phyloP scores from a whole-genome alignment of 441 rosid species.

The Bocquillonia castaneifolia region DNA sequence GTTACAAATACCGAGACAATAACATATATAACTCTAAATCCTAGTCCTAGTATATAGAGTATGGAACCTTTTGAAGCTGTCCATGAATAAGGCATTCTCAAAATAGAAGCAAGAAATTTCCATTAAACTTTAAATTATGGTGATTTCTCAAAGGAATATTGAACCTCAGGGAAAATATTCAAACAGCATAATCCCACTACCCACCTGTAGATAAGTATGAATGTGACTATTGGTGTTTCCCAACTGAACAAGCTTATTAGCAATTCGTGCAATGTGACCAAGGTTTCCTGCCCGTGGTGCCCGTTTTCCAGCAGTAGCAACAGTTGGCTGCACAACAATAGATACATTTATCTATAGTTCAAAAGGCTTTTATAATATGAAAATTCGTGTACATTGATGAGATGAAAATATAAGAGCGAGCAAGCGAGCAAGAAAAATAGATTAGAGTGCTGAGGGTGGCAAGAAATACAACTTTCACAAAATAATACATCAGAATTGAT shows the following conservation, averaged over 20 bases:
- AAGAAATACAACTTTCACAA: not conserved
- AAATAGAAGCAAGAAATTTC: not conserved
- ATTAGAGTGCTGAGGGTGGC: not conserved
- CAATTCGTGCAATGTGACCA: slow-evolving; percentile 79
- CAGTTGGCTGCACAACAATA: slow-evolving; percentile 61
- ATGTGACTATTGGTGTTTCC: slow-evolving; percentile 53
- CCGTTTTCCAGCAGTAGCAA: slow-evolving; percentile 61
- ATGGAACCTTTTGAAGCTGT: not conserved
- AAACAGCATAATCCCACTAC: slow-evolving; percentile 18
- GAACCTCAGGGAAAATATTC: not conserved
- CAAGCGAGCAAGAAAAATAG: not conserved
- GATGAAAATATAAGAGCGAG: not conserved
- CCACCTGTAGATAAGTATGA: slow-evolving; percentile 74
- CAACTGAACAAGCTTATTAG: slow-evolving; percentile 75
- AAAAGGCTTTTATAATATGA: not conserved
- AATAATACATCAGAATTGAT: not conserved
- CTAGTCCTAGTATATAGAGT: not conserved
- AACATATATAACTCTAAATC: not conserved
- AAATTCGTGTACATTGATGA: not conserved
- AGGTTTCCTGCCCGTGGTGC: slow-evolving; percentile 78
- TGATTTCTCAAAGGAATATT: not conserved
- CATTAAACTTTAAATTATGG: not conserved
- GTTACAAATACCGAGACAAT: too few species aligned
- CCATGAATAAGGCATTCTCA: not conserved
- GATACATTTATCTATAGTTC: not conserved